Percentiles rank a stretch among this genome's conserved stretches.
Evolutionary conservation across 345 rosid species (phyloP).

Genomic region (Rubroshorea leprosula): DNA sequence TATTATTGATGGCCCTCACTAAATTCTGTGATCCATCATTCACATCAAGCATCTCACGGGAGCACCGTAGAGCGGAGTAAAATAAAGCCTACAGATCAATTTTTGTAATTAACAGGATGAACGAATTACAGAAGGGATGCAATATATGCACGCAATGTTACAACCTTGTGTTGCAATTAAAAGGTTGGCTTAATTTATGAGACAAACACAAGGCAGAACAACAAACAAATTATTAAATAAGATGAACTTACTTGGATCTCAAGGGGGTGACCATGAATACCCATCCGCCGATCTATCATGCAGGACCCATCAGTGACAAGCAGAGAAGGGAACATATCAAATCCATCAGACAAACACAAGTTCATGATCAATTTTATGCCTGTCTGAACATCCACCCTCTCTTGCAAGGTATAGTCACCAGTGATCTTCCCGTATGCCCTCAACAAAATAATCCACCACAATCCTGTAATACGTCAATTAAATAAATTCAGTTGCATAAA

Average conservation of each 20-base stretch:
- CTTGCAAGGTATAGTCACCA: slow-evolving; percentile 73
- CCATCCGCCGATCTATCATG: slow-evolving; percentile 92
- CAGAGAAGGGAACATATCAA: slow-evolving; percentile 89
- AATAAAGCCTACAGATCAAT: slow-evolving; percentile 55
- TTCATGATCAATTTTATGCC: slow-evolving; percentile 71
- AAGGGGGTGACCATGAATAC: slow-evolving; percentile 88
- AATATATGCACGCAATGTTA: too few relatives aligned
- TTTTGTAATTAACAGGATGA: not conserved
- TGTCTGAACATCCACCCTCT: slow-evolving; percentile 84
- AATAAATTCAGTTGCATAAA: not conserved
- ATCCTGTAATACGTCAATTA: slow-evolving; percentile 33
- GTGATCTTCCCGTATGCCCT: slow-evolving; percentile 86
- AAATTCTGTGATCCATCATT: slow-evolving; percentile 65
- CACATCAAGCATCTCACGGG: slow-evolving; percentile 65
- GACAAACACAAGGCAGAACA: not conserved
- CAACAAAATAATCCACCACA: slow-evolving; percentile 89
- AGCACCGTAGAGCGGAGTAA: slow-evolving; percentile 68
- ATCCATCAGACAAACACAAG: slow-evolving; percentile 76
- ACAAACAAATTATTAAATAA: not conserved
- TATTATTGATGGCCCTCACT: slow-evolving; percentile 69
- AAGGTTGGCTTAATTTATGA: not conserved
- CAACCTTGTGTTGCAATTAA: too few relatives aligned
- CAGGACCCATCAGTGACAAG: slow-evolving; percentile 86
- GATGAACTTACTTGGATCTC: slow-evolving; percentile 70
- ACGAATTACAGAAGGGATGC: not conserved